A percentile compares a stretch with the other conserved stretches of the same genome.
phyloP scores from a whole-genome alignment of 2,329 filamentous ascomycete species.

The Scleromitrula shiraiana region DNA sequence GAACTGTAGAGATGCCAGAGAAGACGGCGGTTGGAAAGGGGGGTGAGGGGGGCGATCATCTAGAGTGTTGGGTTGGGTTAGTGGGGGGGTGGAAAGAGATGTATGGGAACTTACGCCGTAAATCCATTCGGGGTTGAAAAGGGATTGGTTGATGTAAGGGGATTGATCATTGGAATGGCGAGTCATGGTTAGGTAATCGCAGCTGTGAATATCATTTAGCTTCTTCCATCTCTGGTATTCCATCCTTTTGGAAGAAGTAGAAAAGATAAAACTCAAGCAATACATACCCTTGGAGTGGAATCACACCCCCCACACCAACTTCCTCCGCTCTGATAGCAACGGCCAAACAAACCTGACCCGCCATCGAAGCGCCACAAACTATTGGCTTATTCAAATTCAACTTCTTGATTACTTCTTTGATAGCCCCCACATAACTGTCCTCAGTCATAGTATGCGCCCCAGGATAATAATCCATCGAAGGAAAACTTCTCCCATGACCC shows the following conservation, averaged over 20 bases:
- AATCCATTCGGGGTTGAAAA: background rate
- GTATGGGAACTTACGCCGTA: background rate
- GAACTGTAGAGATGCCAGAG: constrained; percentile 42
- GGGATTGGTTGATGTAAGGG: background rate
- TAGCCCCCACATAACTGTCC: constrained; percentile 2
- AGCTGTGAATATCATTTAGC: background rate
- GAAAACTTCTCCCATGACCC: constrained; percentile 41
- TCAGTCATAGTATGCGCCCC: background rate
- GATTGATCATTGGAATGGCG: constrained; percentile 1
- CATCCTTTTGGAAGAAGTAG: no score
- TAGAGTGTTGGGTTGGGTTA: background rate
- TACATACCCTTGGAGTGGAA: constrained; percentile 37
- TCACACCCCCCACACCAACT: constrained; percentile 38
- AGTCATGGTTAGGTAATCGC: background rate
- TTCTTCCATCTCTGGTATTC: no score
- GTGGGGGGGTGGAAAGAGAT: background rate
- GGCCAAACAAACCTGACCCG: constrained; percentile 40
- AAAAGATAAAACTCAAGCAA: no score
- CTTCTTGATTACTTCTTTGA: constrained; percentile 32
- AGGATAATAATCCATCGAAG: constrained; percentile 31
- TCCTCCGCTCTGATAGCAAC: constrained; percentile 39
- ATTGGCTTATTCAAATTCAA: constrained; percentile 38
- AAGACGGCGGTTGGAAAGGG: constrained; percentile 32
- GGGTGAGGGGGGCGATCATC: constrained; percentile 1
- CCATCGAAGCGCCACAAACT: constrained; percentile 43